These are phyloP conservation scores for Tolypocladium capitatum DNA, from an alignment of 2,329 filamentous ascomycete genomes.

Conservation along the genomic window DNA sequence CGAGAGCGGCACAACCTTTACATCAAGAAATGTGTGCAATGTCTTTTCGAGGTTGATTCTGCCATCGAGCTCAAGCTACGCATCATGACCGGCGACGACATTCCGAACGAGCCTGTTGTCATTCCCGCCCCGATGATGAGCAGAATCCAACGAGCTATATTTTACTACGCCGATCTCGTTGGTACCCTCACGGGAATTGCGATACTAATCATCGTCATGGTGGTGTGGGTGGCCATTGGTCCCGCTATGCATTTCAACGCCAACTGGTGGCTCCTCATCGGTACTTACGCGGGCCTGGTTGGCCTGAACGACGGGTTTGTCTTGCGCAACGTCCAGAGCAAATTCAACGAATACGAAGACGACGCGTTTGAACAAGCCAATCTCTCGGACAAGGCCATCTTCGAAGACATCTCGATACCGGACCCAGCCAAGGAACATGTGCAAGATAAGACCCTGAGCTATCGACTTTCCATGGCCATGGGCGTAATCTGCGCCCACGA, in stretches of 20 bases:
- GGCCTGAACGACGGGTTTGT: slow-evolving; percentile 31
- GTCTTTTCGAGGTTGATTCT: slow-evolving; percentile 20
- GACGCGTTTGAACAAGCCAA: slow-evolving; percentile 5
- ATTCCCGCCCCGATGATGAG: slow-evolving; percentile 18
- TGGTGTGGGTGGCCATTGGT: slow-evolving; percentile 25
- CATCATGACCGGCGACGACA: slow-evolving; percentile 17
- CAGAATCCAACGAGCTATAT: slow-evolving; percentile 22
- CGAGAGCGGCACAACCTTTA: slow-evolving; percentile 21
- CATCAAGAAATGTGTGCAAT: slow-evolving; percentile 16
- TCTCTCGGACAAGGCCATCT: slow-evolving; percentile 4
- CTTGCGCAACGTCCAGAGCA: slow-evolving; percentile 27
- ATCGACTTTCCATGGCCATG: slow-evolving; percentile 8
- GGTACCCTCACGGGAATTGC: slow-evolving; percentile 25
- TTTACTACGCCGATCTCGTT: slow-evolving; percentile 28
- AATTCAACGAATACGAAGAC: slow-evolving; percentile 9
- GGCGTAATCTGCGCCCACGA: slow-evolving; percentile 10
- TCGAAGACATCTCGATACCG: slow-evolving; percentile 5
- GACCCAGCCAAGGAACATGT: background rate
- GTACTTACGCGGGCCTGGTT: slow-evolving; percentile 32
- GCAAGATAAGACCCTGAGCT: slow-evolving; percentile 4
- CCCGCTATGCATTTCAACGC: slow-evolving; percentile 23
- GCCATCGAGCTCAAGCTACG: slow-evolving; percentile 20
- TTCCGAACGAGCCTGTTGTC: slow-evolving; percentile 18
- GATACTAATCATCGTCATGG: slow-evolving; percentile 21
- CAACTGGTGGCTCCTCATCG: slow-evolving; percentile 35